Evolutionary conservation across 345 rosid species (phyloP).

Genomic region (Melaleuca quinquenervia): DNA sequence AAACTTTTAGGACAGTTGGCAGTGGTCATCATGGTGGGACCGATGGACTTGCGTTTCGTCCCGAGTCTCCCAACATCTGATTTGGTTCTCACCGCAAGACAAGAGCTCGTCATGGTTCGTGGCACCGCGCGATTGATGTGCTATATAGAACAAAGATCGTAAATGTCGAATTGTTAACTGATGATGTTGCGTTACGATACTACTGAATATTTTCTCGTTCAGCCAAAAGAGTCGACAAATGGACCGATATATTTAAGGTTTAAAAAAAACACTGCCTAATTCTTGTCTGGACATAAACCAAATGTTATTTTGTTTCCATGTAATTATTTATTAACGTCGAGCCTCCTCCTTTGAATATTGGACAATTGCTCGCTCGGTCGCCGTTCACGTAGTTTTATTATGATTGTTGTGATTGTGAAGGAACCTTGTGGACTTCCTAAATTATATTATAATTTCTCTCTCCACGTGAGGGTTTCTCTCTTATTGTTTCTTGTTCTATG

Average conservation of each 20-base stretch:
- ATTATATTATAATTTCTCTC: not conserved
- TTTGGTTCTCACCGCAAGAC: not conserved
- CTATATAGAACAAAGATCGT: not conserved
- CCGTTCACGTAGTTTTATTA: not conserved
- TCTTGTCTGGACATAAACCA: not conserved
- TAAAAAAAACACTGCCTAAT: not conserved
- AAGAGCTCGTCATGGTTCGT: not conserved
- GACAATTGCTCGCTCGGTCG: not conserved
- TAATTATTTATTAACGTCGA: not conserved
- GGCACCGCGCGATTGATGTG: not conserved
- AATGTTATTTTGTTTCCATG: not conserved
- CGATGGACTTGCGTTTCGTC: not conserved
- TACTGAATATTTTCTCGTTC: no score
- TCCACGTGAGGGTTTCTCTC: not conserved
- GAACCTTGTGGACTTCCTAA: not conserved
- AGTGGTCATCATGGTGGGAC: not conserved
- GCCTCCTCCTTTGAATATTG: not conserved
- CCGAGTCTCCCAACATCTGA: not conserved
- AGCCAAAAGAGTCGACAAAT: not conserved
- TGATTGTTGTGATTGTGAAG: not conserved
- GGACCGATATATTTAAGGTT: not conserved
- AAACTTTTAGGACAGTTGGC: no score
- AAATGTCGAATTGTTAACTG: not conserved
- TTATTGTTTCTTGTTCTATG: not conserved
- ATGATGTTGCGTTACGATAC: no score